Conservation (phyloP, 2,329 filamentous ascomycete species). For the Pleoardoris graminearum region DNA sequence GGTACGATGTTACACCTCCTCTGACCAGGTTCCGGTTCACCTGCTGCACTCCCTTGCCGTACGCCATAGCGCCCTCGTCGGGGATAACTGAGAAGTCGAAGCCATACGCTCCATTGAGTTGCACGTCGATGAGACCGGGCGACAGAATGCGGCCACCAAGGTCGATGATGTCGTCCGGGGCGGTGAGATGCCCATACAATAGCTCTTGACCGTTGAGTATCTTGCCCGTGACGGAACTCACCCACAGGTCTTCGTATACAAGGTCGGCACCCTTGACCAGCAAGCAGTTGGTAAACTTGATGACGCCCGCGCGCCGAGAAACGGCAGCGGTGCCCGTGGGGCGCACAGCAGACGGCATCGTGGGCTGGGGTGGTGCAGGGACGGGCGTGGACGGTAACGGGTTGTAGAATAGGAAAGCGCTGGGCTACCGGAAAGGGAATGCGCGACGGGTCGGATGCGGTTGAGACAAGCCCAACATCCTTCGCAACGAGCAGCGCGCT, state of each 20-base stretch:
- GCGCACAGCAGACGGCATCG: constrained; percentile 48
- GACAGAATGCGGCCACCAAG: constrained; percentile 81
- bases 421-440: constrained; percentile 24
- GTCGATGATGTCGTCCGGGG: constrained; percentile 76
- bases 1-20: constrained; percentile 85
- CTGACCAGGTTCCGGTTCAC: constrained; percentile 72
- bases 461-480: constrained; percentile 36
- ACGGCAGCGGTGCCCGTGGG: constrained; percentile 37
- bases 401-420: constrained; percentile 8
- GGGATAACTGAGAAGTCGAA: constrained; percentile 87
- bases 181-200: constrained; percentile 67
- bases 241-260: constrained; percentile 82
- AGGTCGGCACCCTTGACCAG: constrained; percentile 70
- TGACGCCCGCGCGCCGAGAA: constrained; percentile 58
- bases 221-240: constrained; percentile 78
- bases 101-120: constrained; percentile 89
- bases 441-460: constrained; percentile 20
- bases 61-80: constrained; percentile 61
- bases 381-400: constrained; percentile 7
- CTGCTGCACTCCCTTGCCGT: constrained; percentile 70
- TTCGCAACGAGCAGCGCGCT: constrained; percentile 16
- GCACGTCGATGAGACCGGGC: constrained; percentile 86
- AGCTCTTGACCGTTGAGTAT: constrained; percentile 72
- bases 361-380: constrained; percentile 1
- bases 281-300: constrained; percentile 87